Conservation (phyloP, 257 asterid genomes). For the Parsonsia alboflavescens region DNA sequence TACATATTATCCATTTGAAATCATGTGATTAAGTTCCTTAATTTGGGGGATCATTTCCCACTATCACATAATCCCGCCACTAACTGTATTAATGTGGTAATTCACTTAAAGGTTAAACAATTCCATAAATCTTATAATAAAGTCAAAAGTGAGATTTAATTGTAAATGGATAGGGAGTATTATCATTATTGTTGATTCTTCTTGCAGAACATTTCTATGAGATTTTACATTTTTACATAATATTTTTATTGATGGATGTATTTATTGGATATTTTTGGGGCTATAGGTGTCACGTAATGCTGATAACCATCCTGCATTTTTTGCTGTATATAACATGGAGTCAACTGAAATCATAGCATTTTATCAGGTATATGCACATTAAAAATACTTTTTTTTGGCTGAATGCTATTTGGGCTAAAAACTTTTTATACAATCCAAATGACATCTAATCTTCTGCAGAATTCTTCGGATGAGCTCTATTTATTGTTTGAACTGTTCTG, state of each 20-base stretch:
- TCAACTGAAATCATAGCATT: constrained; percentile 84
- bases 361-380: constrained; percentile 54
- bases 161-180: no score
- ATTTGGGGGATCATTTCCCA: no score
- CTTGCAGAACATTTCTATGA: neutral
- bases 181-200: neutral
- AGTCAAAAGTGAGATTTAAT: no score
- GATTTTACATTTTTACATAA: neutral
- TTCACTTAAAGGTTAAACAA: no score
- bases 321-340: constrained; percentile 98
- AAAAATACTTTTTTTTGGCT: neutral
- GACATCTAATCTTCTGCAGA: constrained; percentile 41
- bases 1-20: no score
- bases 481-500: constrained; percentile 72
- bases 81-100: no score
- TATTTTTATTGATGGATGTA: constrained; percentile 18
- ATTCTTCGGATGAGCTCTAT: constrained; percentile 87
- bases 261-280: constrained; percentile 23
- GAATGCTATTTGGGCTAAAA: constrained; percentile 15
- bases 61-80: no score
- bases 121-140: no score
- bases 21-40: no score
- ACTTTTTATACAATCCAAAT: neutral
- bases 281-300: constrained; percentile 71
- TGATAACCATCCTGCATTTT: constrained; percentile 86